phyloP scores from a whole-genome alignment of 2,329 filamentous ascomycete genomes.

The Hypoxylon sp. region DNA sequence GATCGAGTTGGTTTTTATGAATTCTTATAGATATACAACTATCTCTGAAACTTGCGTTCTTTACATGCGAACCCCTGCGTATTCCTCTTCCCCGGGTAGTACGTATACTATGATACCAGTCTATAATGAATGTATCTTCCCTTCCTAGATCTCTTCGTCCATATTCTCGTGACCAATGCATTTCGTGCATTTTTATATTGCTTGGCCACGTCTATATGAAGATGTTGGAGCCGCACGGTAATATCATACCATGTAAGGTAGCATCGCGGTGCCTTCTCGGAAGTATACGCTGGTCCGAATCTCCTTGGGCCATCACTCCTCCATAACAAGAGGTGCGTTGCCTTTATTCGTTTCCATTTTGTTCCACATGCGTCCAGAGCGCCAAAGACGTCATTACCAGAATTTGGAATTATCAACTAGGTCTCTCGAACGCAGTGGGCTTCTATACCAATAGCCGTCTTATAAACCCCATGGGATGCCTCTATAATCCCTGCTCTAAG shows the following conservation, averaged over 20 bases:
- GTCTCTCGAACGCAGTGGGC: constrained; percentile 1
- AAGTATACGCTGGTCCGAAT: constrained; percentile 2
- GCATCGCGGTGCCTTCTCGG: constrained; percentile 30
- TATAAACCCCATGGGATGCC: background rate
- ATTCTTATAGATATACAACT: background rate
- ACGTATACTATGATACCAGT: background rate
- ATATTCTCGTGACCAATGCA: background rate
- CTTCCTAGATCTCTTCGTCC: background rate
- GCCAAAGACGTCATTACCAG: constrained; percentile 19
- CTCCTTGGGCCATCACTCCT: background rate
- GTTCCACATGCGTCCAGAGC: constrained; percentile 10
- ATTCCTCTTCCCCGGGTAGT: background rate
- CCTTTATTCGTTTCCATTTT: constrained; percentile 1
- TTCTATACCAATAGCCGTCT: background rate
- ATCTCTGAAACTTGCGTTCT: background rate
- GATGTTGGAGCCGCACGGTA: background rate
- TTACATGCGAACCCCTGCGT: background rate
- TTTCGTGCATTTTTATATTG: background rate
- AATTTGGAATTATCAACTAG: constrained; percentile 38
- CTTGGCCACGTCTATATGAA: background rate
- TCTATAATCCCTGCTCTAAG: constrained; percentile 5
- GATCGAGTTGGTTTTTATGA: background rate
- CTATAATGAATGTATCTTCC: background rate
- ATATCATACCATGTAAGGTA: constrained; percentile 17
- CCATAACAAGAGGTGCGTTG: background rate